Percentiles rank a stretch among this genome's conserved stretches.
Evolutionary conservation across 2,329 filamentous ascomycete genomes (phyloP).

Genomic region (Cladophialophora chaetospira): DNA sequence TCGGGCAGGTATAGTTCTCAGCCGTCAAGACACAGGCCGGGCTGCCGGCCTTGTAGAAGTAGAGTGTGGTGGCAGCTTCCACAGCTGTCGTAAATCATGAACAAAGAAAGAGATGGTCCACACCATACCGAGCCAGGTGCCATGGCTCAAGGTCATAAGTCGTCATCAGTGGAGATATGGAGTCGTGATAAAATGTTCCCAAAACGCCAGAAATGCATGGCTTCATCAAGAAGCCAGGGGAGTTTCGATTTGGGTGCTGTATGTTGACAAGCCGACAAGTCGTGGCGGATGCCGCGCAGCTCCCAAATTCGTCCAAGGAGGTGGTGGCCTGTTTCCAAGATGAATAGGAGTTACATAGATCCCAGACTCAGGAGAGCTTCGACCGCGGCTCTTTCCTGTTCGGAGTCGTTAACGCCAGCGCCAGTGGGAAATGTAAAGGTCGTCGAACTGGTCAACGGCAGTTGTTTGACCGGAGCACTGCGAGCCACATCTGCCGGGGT

Average conservation of each 20-base stretch:
- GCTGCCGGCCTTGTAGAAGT: slow-evolving; percentile 8
- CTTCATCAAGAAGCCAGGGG: slow-evolving; percentile 14
- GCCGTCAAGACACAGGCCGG: slow-evolving; percentile 1
- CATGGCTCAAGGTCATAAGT: slow-evolving; percentile 30
- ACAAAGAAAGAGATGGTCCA: slow-evolving; percentile 17
- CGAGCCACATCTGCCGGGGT: slow-evolving; percentile 35
- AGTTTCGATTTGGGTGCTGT: slow-evolving; percentile 17
- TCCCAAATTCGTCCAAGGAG: not conserved
- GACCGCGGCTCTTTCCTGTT: slow-evolving; percentile 52
- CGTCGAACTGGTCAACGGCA: slow-evolving; percentile 41
- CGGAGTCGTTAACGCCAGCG: slow-evolving; percentile 40
- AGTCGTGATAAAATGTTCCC: slow-evolving; percentile 24
- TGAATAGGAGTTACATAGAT: slow-evolving; percentile 45
- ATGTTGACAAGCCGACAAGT: too few species aligned
- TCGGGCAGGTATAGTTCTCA: slow-evolving; percentile 4
- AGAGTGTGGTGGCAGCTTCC: slow-evolving; percentile 17
- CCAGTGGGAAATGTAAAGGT: slow-evolving; percentile 32
- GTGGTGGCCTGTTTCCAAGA: not conserved
- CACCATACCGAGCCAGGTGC: slow-evolving; percentile 28
- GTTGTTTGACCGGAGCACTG: slow-evolving; percentile 44
- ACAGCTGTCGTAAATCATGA: slow-evolving; percentile 16
- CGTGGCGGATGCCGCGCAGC: too few species aligned
- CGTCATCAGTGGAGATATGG: slow-evolving; percentile 23
- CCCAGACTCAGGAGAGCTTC: slow-evolving; percentile 52
- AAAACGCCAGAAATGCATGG: slow-evolving; percentile 21